Percentiles rank a stretch among this genome's conserved stretches.
These are phyloP conservation scores for Colletotrichum gloeosporioides DNA, from an alignment of 2,329 filamentous ascomycete species.

Conservation along the genomic window DNA sequence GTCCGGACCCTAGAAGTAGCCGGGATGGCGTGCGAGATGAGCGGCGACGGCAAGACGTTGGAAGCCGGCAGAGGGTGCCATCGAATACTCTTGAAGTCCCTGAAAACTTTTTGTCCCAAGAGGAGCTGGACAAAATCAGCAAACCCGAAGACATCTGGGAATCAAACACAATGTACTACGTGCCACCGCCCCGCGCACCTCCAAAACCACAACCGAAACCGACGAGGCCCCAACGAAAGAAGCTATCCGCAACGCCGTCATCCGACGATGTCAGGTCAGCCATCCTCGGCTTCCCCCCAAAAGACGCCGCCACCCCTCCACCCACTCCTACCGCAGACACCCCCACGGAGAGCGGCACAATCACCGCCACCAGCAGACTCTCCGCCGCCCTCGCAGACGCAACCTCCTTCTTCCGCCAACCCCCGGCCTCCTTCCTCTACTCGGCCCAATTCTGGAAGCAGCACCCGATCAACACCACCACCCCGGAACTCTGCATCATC, in stretches of 20 bases:
- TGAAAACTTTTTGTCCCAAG: background rate
- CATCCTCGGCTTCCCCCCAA: background rate
- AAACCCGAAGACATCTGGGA: background rate
- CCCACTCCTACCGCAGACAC: background rate
- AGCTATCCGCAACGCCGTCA: background rate
- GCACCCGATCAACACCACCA: constrained; percentile 54
- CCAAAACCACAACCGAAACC: background rate
- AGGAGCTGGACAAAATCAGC: constrained; percentile 4
- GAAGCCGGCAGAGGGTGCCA: background rate
- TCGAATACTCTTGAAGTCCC: background rate
- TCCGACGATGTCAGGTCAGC: background rate
- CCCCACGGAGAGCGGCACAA: background rate
- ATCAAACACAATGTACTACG: constrained; percentile 6
- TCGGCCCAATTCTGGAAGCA: constrained; percentile 53
- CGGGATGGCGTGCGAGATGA: background rate
- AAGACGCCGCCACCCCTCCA: background rate
- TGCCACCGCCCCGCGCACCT: background rate
- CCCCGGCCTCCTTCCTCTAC: constrained; percentile 47
- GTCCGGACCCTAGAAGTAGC: background rate
- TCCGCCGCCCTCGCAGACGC: background rate
- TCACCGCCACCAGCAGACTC: background rate
- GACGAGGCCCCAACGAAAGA: background rate
- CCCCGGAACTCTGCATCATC: constrained; percentile 75
- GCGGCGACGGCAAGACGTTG: background rate
- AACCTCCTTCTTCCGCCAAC: constrained; percentile 4